These are phyloP conservation scores for Talaromyces trachyspermus DNA, from an alignment of 495 filamentous ascomycete species.

Conservation along the genomic window DNA sequence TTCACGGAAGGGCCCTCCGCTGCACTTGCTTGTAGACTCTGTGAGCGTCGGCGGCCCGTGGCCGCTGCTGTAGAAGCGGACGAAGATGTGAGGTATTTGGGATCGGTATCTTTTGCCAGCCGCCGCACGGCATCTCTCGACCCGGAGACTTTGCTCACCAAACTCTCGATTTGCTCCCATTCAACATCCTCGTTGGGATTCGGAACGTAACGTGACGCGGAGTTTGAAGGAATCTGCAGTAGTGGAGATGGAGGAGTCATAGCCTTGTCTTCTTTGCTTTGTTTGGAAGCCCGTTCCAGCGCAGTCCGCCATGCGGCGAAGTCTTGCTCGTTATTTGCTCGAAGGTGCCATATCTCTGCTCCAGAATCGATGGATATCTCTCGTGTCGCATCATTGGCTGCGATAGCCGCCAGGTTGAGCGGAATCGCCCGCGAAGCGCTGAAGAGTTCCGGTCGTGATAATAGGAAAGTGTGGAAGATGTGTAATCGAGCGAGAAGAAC, in stretches of 20 bases:
- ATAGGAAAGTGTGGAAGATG: slow-evolving; percentile 85
- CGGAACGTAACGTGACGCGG: slow-evolving; percentile 14
- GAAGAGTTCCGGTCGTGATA: slow-evolving; percentile 90
- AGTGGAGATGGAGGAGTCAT: slow-evolving; percentile 18
- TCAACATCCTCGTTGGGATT: slow-evolving; percentile 60
- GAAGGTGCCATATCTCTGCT: slow-evolving; percentile 95
- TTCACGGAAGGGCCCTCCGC: slow-evolving; percentile 11
- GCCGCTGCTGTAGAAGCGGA: slow-evolving; percentile 10
- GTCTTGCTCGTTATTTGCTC: slow-evolving; percentile 70
- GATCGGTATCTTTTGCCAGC: slow-evolving; percentile 74
- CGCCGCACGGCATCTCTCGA: slow-evolving; percentile 80
- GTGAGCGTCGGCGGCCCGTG: slow-evolving; percentile 26
- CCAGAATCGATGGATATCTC: slow-evolving; percentile 97
- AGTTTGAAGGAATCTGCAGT: slow-evolving; percentile 19
- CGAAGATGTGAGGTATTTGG: slow-evolving; percentile 40
- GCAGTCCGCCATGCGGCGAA: slow-evolving; percentile 83
- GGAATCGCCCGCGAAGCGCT: slow-evolving; percentile 88
- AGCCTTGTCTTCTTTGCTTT: slow-evolving; percentile 14
- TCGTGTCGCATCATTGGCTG: slow-evolving; percentile 73
- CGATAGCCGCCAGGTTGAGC: slow-evolving; percentile 80
- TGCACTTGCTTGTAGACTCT: slow-evolving; percentile 27
- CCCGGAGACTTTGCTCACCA: slow-evolving; percentile 77
- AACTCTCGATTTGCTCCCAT: slow-evolving; percentile 74
- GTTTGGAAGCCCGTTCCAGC: slow-evolving; percentile 63
- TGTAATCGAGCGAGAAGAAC: slow-evolving; percentile 92